Percentiles rank a stretch among this genome's conserved stretches.
Conservation (phyloP, 768 basidiomycete genomes). For the Mycena albidolilacea region DNA sequence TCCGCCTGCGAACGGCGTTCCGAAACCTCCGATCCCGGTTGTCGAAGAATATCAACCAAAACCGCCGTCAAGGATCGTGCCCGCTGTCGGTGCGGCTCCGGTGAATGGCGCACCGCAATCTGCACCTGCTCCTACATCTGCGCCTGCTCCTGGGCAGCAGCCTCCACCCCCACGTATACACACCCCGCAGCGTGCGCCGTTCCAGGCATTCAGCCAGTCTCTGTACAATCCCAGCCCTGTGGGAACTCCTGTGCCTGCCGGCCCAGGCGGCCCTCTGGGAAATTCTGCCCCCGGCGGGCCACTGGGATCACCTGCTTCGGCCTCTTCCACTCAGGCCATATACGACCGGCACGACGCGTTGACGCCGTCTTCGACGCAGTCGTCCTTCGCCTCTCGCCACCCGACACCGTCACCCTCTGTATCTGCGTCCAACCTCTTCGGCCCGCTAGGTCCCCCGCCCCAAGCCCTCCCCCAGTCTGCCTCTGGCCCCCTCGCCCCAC, state of each 20-base stretch:
- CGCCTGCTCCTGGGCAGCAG: slow-evolving; percentile 32
- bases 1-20: slow-evolving; percentile 63
- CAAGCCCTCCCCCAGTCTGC: background rate
- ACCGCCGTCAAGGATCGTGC: slow-evolving; percentile 39
- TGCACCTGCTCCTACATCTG: background rate
- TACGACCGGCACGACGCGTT: slow-evolving; percentile 33
- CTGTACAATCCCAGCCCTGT: background rate
- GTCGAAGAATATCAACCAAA: slow-evolving; percentile 68
- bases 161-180: slow-evolving; percentile 38
- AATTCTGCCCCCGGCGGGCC: slow-evolving; percentile 1
- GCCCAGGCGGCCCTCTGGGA: background rate
- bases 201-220: slow-evolving; percentile 37
- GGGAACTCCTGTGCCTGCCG: background rate
- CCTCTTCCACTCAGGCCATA: slow-evolving; percentile 38
- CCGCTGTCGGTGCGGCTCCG: slow-evolving; percentile 34
- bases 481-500: background rate
- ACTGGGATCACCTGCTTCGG: slow-evolving; percentile 28
- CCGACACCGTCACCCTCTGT: slow-evolving; percentile 31
- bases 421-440: slow-evolving; percentile 15
- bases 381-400: slow-evolving; percentile 29
- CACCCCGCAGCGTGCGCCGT: slow-evolving; percentile 36
- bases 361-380: slow-evolving; percentile 36
- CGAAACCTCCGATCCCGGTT: slow-evolving; percentile 62
- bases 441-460: background rate
- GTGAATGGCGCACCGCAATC: slow-evolving; percentile 37